Evolutionary conservation across 2,329 filamentous ascomycete species (phyloP).

Genomic region (Ceratocystis papillata): DNA sequence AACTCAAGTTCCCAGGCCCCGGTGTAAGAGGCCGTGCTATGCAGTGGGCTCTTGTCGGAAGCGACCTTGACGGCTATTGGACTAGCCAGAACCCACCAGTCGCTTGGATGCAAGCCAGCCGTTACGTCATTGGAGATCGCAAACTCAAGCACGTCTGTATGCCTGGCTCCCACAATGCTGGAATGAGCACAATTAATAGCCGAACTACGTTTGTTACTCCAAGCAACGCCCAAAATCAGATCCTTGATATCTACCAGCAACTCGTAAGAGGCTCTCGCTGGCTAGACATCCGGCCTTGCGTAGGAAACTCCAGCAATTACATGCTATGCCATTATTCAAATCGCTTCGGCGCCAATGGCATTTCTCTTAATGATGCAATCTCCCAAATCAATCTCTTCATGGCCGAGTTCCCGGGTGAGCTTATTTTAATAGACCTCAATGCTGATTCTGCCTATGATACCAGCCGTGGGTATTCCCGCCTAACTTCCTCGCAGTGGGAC

Average conservation of each 20-base stretch:
- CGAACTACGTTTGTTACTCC: slow-evolving; percentile 25
- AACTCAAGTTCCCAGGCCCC: slow-evolving; percentile 15
- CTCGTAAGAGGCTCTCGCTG: slow-evolving; percentile 36
- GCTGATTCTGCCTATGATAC: slow-evolving; percentile 28
- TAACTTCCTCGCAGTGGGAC: slow-evolving; percentile 29
- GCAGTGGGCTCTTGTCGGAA: slow-evolving; percentile 17
- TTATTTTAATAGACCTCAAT: slow-evolving; percentile 36
- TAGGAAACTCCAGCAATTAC: slow-evolving; percentile 10
- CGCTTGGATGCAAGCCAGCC: slow-evolving; percentile 28
- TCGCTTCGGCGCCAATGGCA: slow-evolving; percentile 16
- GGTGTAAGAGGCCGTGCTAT: slow-evolving; percentile 19
- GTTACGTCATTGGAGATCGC: slow-evolving; percentile 29
- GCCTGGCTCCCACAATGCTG: slow-evolving; percentile 38
- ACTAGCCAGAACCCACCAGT: slow-evolving; percentile 19
- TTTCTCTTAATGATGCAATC: slow-evolving; percentile 33
- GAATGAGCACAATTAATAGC: slow-evolving; percentile 34
- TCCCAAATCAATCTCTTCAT: slow-evolving; percentile 37
- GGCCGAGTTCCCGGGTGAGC: slow-evolving; percentile 33
- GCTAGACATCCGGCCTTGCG: slow-evolving; percentile 34
- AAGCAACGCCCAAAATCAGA: slow-evolving; percentile 36
- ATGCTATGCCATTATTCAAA: slow-evolving; percentile 20
- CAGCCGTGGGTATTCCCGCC: slow-evolving; percentile 29
- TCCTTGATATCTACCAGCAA: slow-evolving; percentile 35
- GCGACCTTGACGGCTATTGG: slow-evolving; percentile 19
- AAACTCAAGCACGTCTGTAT: slow-evolving; percentile 36